Conservation (phyloP, 2,329 filamentous ascomycete species). For the Colletotrichum neosansevieriae region DNA sequence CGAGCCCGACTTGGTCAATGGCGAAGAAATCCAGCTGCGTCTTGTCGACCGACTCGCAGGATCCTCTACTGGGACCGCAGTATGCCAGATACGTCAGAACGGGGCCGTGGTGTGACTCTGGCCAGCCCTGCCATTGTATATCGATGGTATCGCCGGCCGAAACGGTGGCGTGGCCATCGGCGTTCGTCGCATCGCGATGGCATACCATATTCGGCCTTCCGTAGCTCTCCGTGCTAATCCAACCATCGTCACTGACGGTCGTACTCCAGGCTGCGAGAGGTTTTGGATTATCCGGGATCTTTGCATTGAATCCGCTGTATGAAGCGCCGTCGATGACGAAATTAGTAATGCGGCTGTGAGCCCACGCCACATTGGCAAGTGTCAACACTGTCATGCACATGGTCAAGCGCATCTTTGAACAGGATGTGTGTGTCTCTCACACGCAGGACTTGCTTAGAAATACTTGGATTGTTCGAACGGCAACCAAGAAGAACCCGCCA, state of each 20-base stretch:
- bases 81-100: slow-evolving; percentile 55
- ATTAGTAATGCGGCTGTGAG: slow-evolving; percentile 49
- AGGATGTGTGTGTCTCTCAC: not conserved
- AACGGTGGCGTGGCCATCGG: slow-evolving; percentile 63
- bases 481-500: not conserved
- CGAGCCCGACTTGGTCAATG: slow-evolving; percentile 53
- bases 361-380: not conserved
- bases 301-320: slow-evolving; percentile 56
- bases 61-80: slow-evolving; percentile 48
- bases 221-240: slow-evolving; percentile 61
- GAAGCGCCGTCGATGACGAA: slow-evolving; percentile 59
- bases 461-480: not conserved
- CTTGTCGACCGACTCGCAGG: slow-evolving; percentile 55
- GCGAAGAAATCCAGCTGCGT: slow-evolving; percentile 48
- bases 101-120: slow-evolving; percentile 61
- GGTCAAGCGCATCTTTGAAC: not conserved
- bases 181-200: slow-evolving; percentile 68
- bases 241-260: slow-evolving; percentile 63
- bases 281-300: slow-evolving; percentile 37
- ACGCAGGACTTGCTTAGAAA: not conserved
- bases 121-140: slow-evolving; percentile 74
- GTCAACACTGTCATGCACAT: not conserved
- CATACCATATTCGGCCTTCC: slow-evolving; percentile 68
- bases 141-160: slow-evolving; percentile 67
- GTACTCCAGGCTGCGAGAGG: slow-evolving; percentile 66